Percentiles rank a stretch among this genome's conserved stretches.
phyloP scores from a whole-genome alignment of 2,329 filamentous ascomycete species.

The Elsinoe arachidis region DNA sequence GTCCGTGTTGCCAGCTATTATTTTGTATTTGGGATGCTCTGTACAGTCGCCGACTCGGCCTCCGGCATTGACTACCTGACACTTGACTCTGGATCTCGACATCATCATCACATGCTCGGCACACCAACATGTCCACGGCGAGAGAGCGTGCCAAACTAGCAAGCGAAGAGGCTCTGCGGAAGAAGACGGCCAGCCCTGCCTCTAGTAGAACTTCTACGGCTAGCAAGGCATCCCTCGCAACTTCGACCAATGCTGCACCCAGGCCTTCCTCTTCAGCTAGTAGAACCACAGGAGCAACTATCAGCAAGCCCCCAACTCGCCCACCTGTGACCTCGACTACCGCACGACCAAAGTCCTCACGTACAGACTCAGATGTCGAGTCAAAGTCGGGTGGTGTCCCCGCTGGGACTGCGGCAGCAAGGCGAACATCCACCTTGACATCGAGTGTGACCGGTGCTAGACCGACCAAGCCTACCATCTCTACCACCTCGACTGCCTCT shows the following conservation, averaged over 20 bases:
- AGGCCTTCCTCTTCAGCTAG: not conserved
- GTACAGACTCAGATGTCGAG: conserved; percentile 5
- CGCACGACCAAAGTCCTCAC: conserved; percentile 3
- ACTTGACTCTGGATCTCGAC: not conserved
- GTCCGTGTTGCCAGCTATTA: not conserved
- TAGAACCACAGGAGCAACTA: conserved; percentile 5
- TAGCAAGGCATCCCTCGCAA: not conserved
- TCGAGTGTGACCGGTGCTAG: not conserved
- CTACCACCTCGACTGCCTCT: not conserved
- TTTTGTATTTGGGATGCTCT: not conserved
- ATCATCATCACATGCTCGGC: conserved; percentile 11
- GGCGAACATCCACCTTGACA: not conserved
- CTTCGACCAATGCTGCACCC: not conserved
- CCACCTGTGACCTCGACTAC: not conserved
- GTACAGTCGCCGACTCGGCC: conserved; percentile 2
- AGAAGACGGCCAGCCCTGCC: conserved; percentile 11
- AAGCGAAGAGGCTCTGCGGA: conserved; percentile 10
- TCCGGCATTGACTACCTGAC: not conserved
- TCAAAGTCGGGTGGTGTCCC: not conserved
- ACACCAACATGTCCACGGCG: conserved; percentile 7
- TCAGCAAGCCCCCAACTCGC: conserved; percentile 12
- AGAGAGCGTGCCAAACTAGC: conserved; percentile 11
- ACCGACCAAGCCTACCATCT: not conserved
- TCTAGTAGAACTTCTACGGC: not conserved
- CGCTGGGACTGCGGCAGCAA: not conserved